Base-by-base conservation (phyloP, 2,329 filamentous ascomycete species). In the Monosporascus ibericus region DNA sequence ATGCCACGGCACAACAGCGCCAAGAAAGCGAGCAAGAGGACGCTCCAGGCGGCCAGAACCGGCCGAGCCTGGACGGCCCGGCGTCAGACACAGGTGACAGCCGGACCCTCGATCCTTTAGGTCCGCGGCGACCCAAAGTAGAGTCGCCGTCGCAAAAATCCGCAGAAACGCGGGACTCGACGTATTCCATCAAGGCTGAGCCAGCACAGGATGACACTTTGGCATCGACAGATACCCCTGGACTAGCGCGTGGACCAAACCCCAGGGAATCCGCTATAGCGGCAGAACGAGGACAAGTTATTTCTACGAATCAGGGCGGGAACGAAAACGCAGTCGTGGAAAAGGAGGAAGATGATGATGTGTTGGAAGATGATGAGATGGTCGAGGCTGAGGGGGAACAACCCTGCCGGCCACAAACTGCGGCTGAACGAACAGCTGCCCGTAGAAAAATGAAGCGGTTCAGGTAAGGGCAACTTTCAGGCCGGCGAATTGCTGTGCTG, bases 381-480 rank as follows among this genome's bases (percentile, higher is more conserved):
- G 61, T 76, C 38, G 80, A 82, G 40, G 73, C 64, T 18, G 74
- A 76, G 1, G 72, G 71, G 34, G 76, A 78, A 40, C 62, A 58
- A 37, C 44, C 58, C 11, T 47, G 53, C 3, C 61, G 60, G 18
- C 63, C 61, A 18, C 63, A 65, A 60, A 66, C 56, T 53, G 62
- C 61, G 66, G 66, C 80, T 30, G 82, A 84, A 65, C 75, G 82
- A 75, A 52, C 81, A 76, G 60, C 73, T 38, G 61, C 62, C 42
- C 57, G 79, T 49, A 77, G 79, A 57, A 87, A 86, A 68, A 86
- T 85, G 88, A 92, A 92, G 76, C 79, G 89, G 53, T 92, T 92
- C 66, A 82, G 87, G 86, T 89, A 77, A 58, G 70, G 52, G 27
- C 22, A 53, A 20, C 24, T 30, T 37, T 50, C 18, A 49, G 22